Percentiles rank a stretch among this genome's conserved stretches.
These are phyloP conservation scores for Lizonia empirigonia DNA, from an alignment of 2,329 filamentous ascomycete genomes.

Conservation along the genomic window DNA sequence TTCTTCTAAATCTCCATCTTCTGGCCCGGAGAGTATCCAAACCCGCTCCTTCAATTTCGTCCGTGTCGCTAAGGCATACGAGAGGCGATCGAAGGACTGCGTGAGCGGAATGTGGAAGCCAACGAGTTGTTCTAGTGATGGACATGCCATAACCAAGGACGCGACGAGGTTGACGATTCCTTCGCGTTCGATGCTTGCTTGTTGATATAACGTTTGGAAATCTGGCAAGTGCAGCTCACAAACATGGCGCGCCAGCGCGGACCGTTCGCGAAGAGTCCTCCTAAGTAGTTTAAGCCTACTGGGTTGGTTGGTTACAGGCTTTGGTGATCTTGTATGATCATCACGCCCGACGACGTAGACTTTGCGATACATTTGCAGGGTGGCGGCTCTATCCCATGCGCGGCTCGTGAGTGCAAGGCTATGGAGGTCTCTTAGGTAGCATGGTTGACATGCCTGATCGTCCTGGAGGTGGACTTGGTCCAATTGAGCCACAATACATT, in stretches of 20 bases:
- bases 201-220: constrained; percentile 50
- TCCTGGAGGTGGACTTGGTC: constrained; percentile 50
- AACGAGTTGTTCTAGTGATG: constrained; percentile 60
- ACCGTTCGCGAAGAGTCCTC: constrained; percentile 59
- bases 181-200: constrained; percentile 51
- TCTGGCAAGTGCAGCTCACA: constrained; percentile 60
- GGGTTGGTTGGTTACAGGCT: constrained; percentile 55
- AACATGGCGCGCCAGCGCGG: constrained; percentile 58
- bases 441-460: constrained; percentile 55
- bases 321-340: constrained; percentile 31
- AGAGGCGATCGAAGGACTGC: constrained; percentile 61
- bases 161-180: constrained; percentile 59
- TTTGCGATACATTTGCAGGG: constrained; percentile 53
- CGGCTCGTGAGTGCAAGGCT: constrained; percentile 61
- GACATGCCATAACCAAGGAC: constrained; percentile 64
- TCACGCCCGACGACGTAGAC: constrained; percentile 57
- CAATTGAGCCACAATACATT: constrained; percentile 60
- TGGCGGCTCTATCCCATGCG: constrained; percentile 61
- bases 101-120: constrained; percentile 61
- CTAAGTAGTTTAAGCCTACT: constrained; percentile 60
- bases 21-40: constrained; percentile 56
- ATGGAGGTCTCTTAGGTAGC: constrained; percentile 61
- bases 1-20: constrained; percentile 32
- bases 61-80: constrained; percentile 61
- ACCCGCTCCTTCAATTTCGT: constrained; percentile 60